Evolutionary conservation across 176 grass and related monocot genomes (phyloP).

Genomic region (Oryza nivara): DNA sequence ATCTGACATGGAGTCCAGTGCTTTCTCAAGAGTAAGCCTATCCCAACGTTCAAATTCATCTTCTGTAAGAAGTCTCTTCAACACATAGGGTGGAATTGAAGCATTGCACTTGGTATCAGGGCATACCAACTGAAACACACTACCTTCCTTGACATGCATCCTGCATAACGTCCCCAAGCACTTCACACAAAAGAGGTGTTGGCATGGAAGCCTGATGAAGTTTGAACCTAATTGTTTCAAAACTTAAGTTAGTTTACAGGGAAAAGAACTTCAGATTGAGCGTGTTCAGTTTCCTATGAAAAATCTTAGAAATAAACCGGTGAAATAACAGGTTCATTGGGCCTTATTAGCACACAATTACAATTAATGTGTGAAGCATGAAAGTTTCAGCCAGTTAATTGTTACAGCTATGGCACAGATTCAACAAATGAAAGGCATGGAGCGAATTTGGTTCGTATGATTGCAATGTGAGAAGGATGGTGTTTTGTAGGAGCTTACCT

Average conservation of each 20-base stretch:
- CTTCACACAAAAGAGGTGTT: conserved; percentile 35
- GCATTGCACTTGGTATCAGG: conserved; percentile 52
- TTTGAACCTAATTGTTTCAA: conserved; percentile 44
- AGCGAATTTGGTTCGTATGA: too few relatives aligned
- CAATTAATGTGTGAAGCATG: background rate
- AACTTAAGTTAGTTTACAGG: background rate
- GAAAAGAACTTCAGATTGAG: background rate
- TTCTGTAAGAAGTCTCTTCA: conserved; percentile 49
- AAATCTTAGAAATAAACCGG: background rate
- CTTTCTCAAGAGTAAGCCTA: conserved; percentile 55
- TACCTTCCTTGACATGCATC: conserved; percentile 55
- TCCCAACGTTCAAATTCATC: conserved; percentile 66
- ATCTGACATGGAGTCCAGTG: conserved; percentile 60
- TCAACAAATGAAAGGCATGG: background rate
- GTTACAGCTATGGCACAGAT: background rate
- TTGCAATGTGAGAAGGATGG: background rate
- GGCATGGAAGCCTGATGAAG: conserved; percentile 41
- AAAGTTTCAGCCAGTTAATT: background rate
- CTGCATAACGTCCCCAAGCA: conserved; percentile 52
- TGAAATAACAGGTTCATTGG: background rate
- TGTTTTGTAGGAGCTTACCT: conserved; percentile 3
- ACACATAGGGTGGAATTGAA: conserved; percentile 49
- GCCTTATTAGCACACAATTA: background rate
- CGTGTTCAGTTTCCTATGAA: background rate
- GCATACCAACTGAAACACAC: conserved; percentile 53